Base-by-base conservation (phyloP, 1,284 basidiomycete species). In the Nidula niveotomentosa region DNA sequence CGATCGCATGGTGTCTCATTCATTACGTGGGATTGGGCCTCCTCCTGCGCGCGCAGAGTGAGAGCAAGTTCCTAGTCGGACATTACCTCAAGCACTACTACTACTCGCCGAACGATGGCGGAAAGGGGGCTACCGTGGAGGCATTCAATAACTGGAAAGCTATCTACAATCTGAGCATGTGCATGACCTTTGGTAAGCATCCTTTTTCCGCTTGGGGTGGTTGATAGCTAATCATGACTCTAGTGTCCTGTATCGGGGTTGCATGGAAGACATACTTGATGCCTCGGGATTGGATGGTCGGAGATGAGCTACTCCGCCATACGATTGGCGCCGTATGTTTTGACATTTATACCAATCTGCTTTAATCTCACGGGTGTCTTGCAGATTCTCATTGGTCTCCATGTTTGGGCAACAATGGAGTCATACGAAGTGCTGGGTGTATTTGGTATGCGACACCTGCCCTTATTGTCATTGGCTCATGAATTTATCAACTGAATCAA, bases 61-160 rank as follows among this genome's bases (percentile, higher is more conserved):
- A 90, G 67, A 83, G 76, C 68, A 95, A 94, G 71, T 98, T 91
- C 79, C 77, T 98, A 49, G 95, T 99, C 33, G 78, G 94, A 56
- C 96, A 98, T 70, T 99, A 91, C 70, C 72, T 98, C 62, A 96
- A 96, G 76, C 86, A 94, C 66, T 95, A 94, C 67, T 85, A 94
- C 59, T 95, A 96, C 69, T 81, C 86, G 7, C 75, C 73, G 60
- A 76, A 75, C 58, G 82, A 86, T 58, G 79, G 75, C 37, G 85
- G 51, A 71, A 83, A 68, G 49, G 84, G 86, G 51, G 94, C 95
- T 0, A 85, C 96, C 9, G 82, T 88, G 49, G 96, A 98, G 68
- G 93, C 96, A 0, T 99, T 98, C 65, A 79, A 81, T 36, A 96
- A 96, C 70, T 99, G 96, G 95, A 98, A 98, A 73, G 81, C 82